Conservation (phyloP, 169 alveolate species). For the Ichthyophthirius multifiliis region DNA sequence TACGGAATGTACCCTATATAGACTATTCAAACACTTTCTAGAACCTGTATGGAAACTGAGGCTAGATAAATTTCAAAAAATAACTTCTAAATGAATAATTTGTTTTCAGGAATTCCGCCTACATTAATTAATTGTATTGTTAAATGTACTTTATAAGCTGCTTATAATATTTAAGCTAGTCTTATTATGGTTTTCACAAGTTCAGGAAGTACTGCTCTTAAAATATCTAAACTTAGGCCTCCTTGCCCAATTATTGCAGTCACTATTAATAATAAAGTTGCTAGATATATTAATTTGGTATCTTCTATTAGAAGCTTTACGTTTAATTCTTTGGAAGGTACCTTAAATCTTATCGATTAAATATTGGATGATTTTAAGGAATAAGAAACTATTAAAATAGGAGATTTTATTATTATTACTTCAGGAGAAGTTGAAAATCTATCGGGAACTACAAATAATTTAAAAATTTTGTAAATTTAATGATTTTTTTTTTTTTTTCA, state of each 20-base stretch:
- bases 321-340: not conserved
- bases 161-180: constrained; percentile 25
- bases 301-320: constrained; percentile 7
- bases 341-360: not conserved
- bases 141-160: constrained; percentile 22
- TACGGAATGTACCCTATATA: constrained; percentile 29
- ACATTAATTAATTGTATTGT: constrained; percentile 10
- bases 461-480: constrained; percentile 20
- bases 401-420: constrained; percentile 28
- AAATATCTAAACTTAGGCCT: constrained; percentile 25
- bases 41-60: constrained; percentile 24
- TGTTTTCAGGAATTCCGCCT: not conserved
- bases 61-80: not conserved
- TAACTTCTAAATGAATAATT: too few relatives aligned
- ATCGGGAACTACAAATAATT: constrained; percentile 18
- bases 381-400: not conserved
- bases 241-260: constrained; percentile 30
- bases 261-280: not conserved
- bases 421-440: constrained; percentile 22
- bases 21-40: constrained; percentile 25
- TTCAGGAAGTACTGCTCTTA: constrained; percentile 15
- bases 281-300: constrained; percentile 18
- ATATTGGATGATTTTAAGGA: constrained; percentile 5
- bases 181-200: constrained; percentile 10
- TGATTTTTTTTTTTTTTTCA: too few relatives aligned